phyloP scores from a whole-genome alignment of 2,329 filamentous ascomycete genomes.

The Fusarium veterinarium region DNA sequence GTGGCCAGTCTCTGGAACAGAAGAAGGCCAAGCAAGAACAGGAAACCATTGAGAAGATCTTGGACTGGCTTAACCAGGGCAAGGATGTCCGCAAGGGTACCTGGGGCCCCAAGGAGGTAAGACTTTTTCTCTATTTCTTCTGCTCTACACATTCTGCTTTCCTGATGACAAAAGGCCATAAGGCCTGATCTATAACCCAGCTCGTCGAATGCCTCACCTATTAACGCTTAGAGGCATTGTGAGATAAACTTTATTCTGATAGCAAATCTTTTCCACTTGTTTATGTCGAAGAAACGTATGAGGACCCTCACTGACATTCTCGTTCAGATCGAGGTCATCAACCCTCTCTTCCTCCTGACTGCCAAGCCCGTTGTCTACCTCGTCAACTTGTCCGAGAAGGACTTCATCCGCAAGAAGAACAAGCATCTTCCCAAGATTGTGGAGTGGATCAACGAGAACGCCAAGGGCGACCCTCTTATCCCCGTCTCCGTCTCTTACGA shows the following conservation, averaged over 20 bases:
- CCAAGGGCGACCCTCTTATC: constrained; percentile 87
- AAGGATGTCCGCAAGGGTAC: constrained; percentile 93
- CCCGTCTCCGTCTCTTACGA: constrained; percentile 94
- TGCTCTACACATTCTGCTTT: constrained; percentile 48
- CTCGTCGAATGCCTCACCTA: constrained; percentile 93
- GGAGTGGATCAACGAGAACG: constrained; percentile 94
- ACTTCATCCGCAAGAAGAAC: constrained; percentile 99
- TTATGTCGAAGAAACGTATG: constrained; percentile 5
- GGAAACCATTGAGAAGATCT: constrained; percentile 89
- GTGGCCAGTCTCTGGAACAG: constrained; percentile 95
- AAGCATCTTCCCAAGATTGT: constrained; percentile 95
- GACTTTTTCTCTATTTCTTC: constrained; percentile 46
- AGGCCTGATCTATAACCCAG: constrained; percentile 97
- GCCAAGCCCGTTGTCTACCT: constrained; percentile 98
- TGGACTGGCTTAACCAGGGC: constrained; percentile 84
- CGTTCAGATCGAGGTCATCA: constrained; percentile 91
- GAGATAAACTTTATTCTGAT: constrained; percentile 88
- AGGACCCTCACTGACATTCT: constrained; percentile 40
- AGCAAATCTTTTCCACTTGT: constrained; percentile 25
- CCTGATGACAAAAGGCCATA: constrained; percentile 98
- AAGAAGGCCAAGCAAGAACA: constrained; percentile 98
- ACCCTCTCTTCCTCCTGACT: constrained; percentile 92
- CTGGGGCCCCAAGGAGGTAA: constrained; percentile 96
- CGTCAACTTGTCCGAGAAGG: constrained; percentile 95
- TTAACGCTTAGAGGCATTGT: constrained; percentile 80